These are phyloP conservation scores for Sutorius eximius DNA, from an alignment of 1,284 basidiomycete genomes.

Conservation along the genomic window DNA sequence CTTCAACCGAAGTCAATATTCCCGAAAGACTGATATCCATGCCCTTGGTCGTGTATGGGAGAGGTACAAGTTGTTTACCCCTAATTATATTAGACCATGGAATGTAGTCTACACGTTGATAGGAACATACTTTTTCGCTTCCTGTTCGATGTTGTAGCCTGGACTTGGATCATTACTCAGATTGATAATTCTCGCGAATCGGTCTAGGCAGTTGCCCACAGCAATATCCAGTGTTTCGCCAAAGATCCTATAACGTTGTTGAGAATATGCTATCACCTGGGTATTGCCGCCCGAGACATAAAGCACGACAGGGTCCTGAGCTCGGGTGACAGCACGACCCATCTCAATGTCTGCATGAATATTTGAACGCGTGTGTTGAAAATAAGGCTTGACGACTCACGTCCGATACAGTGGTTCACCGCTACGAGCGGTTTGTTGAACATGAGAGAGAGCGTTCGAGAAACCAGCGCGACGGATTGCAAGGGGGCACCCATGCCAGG, in stretches of 20 bases:
- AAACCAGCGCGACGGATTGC: slow-evolving; percentile 94
- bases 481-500: slow-evolving; percentile 99
- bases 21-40: slow-evolving; percentile 98
- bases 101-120: background rate
- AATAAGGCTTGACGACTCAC: slow-evolving; percentile 49
- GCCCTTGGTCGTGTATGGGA: slow-evolving; percentile 97
- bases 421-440: slow-evolving; percentile 92
- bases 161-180: slow-evolving; percentile 96
- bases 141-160: slow-evolving; percentile 98
- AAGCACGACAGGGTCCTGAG: slow-evolving; percentile 93
- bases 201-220: slow-evolving; percentile 97
- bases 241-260: slow-evolving; percentile 97
- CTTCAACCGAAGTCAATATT: slow-evolving; percentile 86
- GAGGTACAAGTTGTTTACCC: slow-evolving; percentile 71
- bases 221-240: slow-evolving; percentile 99
- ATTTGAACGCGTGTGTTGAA: background rate
- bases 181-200: slow-evolving; percentile 96
- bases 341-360: slow-evolving; percentile 88
- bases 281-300: slow-evolving; percentile 99
- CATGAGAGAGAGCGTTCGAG: slow-evolving; percentile 86
- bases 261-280: slow-evolving; percentile 98
- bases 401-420: slow-evolving; percentile 98
- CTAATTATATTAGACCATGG: slow-evolving; percentile 37
- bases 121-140: slow-evolving; percentile 77
- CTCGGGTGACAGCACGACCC: slow-evolving; percentile 94